phyloP scores from a whole-genome alignment of 2,329 filamentous ascomycete genomes.

The Aspergillus felis region DNA sequence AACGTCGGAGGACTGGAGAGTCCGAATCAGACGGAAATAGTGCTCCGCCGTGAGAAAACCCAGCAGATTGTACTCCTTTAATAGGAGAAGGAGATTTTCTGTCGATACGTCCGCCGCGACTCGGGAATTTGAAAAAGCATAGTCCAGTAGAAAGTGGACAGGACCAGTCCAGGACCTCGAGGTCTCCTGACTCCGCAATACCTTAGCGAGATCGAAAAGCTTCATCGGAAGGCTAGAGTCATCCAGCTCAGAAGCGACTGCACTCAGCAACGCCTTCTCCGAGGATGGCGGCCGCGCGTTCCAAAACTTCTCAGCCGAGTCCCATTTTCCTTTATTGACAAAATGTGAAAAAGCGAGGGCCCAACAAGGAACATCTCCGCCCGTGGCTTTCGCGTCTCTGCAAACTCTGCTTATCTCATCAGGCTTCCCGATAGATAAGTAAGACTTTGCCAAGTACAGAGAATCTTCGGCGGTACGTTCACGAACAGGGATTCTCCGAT shows the following conservation, averaged over 20 bases:
- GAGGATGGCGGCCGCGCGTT: slow-evolving; percentile 13
- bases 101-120: slow-evolving; percentile 25
- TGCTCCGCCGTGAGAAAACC: slow-evolving; percentile 20
- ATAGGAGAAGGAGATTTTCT: slow-evolving; percentile 27
- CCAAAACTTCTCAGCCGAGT: slow-evolving; percentile 29
- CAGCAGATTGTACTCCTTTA: slow-evolving; percentile 22
- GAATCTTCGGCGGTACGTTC: slow-evolving; percentile 44
- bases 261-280: slow-evolving; percentile 10
- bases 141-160: slow-evolving; percentile 22
- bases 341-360: slow-evolving; percentile 29
- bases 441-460: slow-evolving; percentile 41
- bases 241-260: slow-evolving; percentile 12
- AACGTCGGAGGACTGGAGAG: slow-evolving; percentile 23
- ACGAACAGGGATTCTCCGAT: slow-evolving; percentile 41
- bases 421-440: slow-evolving; percentile 37
- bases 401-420: slow-evolving; percentile 41
- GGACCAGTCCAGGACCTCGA: slow-evolving; percentile 9
- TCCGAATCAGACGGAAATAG: slow-evolving; percentile 28
- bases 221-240: slow-evolving; percentile 15
- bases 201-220: slow-evolving; percentile 20
- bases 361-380: slow-evolving; percentile 26
- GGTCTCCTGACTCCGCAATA: slow-evolving; percentile 9
- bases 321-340: slow-evolving; percentile 31
- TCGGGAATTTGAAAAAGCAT: slow-evolving; percentile 22
- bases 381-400: slow-evolving; percentile 31